Base-by-base conservation (phyloP, 495 filamentous ascomycete genomes). In the Podospora sp. region DNA sequence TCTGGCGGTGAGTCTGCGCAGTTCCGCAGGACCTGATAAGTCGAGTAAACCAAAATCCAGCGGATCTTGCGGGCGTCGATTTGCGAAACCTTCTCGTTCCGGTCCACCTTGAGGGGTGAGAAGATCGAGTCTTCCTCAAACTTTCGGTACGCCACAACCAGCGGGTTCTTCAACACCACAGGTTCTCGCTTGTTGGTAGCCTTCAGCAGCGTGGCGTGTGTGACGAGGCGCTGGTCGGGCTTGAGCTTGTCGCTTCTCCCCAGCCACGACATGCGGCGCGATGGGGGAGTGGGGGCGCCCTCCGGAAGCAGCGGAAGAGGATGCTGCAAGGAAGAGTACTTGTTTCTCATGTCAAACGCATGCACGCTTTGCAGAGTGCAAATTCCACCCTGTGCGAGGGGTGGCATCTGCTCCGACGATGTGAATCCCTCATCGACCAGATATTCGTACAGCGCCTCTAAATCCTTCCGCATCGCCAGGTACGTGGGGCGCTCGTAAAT, bases 1-100 rank as follows among this genome's bases (percentile, higher is more conserved):
- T 81, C 75, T 7, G 72, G 26, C 18, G 83, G 79, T 0, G 71
- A 52, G 9, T 74, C 68, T 5, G 80, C 80, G 35, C 76, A 85
- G 52, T 82, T 84, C 12, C 82, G 83, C 27, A 92, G 79, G 4
- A 87, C 85, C 70, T 93, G 90, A 50, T 91, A 81, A 16, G 86
- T 81, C 27, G 85, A 83, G 67, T 93, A 93, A 29, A 92, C 82
- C 49, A 92, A 71, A 6, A 91, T 81, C 90, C 90, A 93, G 26
- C 90, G 87, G 35, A 88, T 83, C 68, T 87, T 88, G 24, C 88
- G 85, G 20, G 85, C 84, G 33, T 89, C 88, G 53, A 77, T 72
- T n/a, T 76, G 80, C 6, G 80, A 80, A 0, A 82, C 55, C 60
- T 77, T 80, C 58, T 84, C 79, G 2, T 67, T 40, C 33, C 73